Conservation (phyloP, 306 rosid genomes). For the Hylodesmum podocarpum region DNA sequence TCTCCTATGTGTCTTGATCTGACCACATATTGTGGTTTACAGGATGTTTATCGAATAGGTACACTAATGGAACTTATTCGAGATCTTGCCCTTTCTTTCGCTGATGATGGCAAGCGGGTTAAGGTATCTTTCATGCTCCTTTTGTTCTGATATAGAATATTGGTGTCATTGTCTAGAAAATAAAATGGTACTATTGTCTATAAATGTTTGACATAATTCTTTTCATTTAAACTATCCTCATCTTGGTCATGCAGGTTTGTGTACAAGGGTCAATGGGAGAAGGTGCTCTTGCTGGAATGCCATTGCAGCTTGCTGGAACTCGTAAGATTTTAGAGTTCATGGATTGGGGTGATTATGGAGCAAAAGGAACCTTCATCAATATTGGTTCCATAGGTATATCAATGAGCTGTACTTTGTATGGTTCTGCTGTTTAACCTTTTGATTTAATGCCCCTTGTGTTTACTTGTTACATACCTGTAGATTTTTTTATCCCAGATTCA, state of each 20-base stretch:
- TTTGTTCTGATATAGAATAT: constrained; percentile 23
- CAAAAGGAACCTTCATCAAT: constrained; percentile 77
- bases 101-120: constrained; percentile 89
- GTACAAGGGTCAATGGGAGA: constrained; percentile 99
- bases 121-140: constrained; percentile 55
- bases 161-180: constrained; percentile 13
- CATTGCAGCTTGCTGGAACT: constrained; percentile 94
- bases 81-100: constrained; percentile 85
- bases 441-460: constrained; percentile 17
- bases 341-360: constrained; percentile 99
- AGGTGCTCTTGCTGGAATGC: constrained; percentile 98
- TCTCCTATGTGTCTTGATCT: constrained; percentile 30
- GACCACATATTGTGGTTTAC: constrained; percentile 45
- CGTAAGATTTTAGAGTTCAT: constrained; percentile 85
- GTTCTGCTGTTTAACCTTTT: neutral
- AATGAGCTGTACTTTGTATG: constrained; percentile 17
- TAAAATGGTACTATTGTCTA: constrained; percentile 7
- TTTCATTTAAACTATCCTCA: constrained; percentile 20
- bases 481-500: constrained; percentile 24
- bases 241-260: constrained; percentile 66
- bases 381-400: constrained; percentile 86
- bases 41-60: constrained; percentile 99
- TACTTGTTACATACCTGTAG: neutral
- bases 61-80: constrained; percentile 90
- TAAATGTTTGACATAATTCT: neutral